These are phyloP conservation scores for Daldinia childiae DNA, from an alignment of 495 filamentous ascomycete species.

Conservation along the genomic window DNA sequence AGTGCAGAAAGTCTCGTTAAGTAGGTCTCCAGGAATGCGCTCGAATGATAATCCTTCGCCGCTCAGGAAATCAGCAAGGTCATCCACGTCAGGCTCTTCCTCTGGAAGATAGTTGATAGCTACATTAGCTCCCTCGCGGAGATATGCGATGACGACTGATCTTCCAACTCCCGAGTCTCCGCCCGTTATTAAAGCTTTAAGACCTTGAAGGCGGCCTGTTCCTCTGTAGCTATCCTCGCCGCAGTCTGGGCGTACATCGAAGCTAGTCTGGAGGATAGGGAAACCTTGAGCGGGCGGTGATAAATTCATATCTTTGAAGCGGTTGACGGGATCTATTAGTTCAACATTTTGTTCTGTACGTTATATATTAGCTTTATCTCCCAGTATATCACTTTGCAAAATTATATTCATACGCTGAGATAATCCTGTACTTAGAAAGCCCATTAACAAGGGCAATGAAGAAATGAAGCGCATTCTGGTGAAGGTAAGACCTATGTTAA, in stretches of 20 bases:
- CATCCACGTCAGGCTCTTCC: conserved; percentile 50
- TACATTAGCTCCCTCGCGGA: conserved; percentile 59
- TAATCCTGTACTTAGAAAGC: not conserved
- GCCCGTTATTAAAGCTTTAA: conserved; percentile 66
- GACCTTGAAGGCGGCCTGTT: conserved; percentile 51
- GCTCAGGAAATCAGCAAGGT: not conserved
- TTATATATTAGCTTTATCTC: not conserved
- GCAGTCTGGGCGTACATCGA: not conserved
- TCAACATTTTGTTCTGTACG: not conserved
- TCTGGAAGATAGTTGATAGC: conserved; percentile 64
- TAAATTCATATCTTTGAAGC: not conserved
- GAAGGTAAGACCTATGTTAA: not conserved
- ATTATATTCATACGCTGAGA: not conserved
- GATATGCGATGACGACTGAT: conserved; percentile 63
- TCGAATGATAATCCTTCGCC: not conserved
- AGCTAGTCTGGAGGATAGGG: not conserved
- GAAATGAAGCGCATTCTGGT: not conserved
- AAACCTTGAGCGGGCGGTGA: not conserved
- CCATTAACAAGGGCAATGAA: not conserved
- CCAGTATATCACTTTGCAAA: not conserved
- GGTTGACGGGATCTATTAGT: not conserved
- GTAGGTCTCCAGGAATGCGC: not conserved
- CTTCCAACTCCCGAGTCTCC: conserved; percentile 67
- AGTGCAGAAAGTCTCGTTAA: not conserved
- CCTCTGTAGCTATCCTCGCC: conserved; percentile 7